Conservation (phyloP, 352 stramenopile genomes). For the Phytopythium mirpurense region DNA sequence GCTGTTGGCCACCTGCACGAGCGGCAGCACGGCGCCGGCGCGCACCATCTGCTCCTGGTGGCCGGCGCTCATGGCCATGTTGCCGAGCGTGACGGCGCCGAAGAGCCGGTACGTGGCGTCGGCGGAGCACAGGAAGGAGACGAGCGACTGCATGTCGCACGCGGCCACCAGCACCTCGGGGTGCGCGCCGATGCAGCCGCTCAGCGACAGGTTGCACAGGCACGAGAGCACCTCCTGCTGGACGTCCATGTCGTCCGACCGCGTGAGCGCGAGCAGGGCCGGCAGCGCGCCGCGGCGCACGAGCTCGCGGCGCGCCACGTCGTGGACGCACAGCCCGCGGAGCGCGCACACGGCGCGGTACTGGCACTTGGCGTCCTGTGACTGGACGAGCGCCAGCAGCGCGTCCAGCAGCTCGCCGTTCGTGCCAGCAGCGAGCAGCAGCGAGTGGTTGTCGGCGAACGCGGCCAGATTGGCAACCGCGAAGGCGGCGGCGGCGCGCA, state of each 20-base stretch:
- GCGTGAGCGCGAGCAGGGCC: constrained; percentile 85
- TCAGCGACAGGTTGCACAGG: constrained; percentile 96
- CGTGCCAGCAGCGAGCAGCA: constrained; percentile 56
- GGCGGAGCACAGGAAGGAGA: constrained; percentile 93
- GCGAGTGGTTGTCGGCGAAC: constrained; percentile 88
- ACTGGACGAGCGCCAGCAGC: constrained; percentile 49
- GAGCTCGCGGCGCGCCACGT: constrained; percentile 84
- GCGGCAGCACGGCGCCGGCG: constrained; percentile 83
- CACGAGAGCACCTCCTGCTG: constrained; percentile 95
- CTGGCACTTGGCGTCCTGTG: constrained; percentile 78
- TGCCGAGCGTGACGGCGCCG: constrained; percentile 93
- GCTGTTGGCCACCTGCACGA: constrained; percentile 91
- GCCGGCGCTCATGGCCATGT: constrained; percentile 82
- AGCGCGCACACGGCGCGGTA: constrained; percentile 89
- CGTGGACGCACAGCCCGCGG: constrained; percentile 89
- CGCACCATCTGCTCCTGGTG: constrained; percentile 81
- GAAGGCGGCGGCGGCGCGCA: constrained; percentile 90
- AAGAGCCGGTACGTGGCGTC: constrained; percentile 95
- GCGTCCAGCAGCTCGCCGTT: constrained; percentile 34
- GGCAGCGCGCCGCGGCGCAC: constrained; percentile 84
- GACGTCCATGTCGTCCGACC: constrained; percentile 92
- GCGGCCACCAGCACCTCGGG: constrained; percentile 87
- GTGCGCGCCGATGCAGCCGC: constrained; percentile 91
- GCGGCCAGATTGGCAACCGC: constrained; percentile 92
- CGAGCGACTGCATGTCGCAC: constrained; percentile 87